phyloP scores from a whole-genome alignment of 2,329 filamentous ascomycete species.

The Aspergillus amoenus region DNA sequence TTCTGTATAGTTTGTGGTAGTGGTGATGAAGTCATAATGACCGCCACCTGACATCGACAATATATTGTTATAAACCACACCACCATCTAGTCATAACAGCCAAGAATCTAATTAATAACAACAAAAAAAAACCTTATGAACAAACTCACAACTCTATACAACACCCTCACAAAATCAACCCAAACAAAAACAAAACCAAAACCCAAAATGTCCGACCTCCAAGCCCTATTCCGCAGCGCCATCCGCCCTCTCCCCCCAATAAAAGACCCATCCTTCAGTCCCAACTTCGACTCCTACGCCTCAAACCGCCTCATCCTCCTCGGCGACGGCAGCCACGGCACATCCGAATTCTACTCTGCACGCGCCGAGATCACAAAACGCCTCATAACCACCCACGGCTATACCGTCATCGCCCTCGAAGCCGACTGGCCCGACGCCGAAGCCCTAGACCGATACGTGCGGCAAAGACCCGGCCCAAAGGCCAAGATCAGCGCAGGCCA shows the following conservation, averaged over 20 bases:
- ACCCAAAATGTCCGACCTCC: constrained; percentile 26
- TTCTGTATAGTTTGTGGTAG: background rate
- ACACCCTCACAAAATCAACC: background rate
- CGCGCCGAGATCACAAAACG: constrained; percentile 53
- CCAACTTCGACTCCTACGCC: constrained; percentile 43
- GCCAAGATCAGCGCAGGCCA: constrained; percentile 27
- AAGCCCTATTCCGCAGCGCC: constrained; percentile 35
- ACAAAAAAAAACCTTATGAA: background rate
- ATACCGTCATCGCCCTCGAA: constrained; percentile 53
- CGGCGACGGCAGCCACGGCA: constrained; percentile 53
- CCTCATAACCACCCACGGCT: constrained; percentile 51
- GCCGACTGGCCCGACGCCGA: constrained; percentile 57
- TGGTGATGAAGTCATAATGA: constrained; percentile 4
- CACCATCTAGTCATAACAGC: background rate
- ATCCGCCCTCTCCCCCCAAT: constrained; percentile 40
- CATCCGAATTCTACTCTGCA: constrained; percentile 56
- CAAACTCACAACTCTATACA: background rate
- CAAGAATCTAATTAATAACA: background rate
- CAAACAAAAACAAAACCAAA: background rate
- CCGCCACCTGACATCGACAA: background rate
- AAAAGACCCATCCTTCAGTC: constrained; percentile 36
- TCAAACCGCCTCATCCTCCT: constrained; percentile 45
- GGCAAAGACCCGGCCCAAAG: constrained; percentile 43
- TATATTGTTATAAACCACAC: background rate
- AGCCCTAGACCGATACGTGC: constrained; percentile 52